phyloP scores from a whole-genome alignment of 202 grass and related monocot genomes.

The Schoenoplectus tabernaemontani region DNA sequence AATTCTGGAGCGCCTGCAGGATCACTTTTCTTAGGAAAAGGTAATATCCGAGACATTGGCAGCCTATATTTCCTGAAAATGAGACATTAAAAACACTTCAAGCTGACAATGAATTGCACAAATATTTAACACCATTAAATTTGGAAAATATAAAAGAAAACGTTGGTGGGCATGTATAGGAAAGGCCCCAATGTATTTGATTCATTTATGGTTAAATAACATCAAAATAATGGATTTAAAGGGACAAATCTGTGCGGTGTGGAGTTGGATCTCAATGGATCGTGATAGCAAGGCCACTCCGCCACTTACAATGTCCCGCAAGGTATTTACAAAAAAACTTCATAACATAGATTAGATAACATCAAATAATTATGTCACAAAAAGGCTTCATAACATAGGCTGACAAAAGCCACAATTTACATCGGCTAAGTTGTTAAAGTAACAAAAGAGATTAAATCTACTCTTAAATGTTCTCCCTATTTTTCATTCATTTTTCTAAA shows the following conservation, averaged over 20 bases:
- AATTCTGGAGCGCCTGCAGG: constrained; percentile 81
- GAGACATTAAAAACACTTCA: constrained; percentile 10
- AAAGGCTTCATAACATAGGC: not conserved
- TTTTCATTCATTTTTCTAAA: not conserved
- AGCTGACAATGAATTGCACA: not conserved
- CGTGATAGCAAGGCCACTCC: too few relatives aligned
- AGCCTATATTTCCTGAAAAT: constrained; percentile 75
- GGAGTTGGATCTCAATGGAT: too few relatives aligned
- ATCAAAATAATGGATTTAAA: too few relatives aligned
- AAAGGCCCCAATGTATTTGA: not conserved
- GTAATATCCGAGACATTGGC: constrained; percentile 69
- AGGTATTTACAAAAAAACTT: too few relatives aligned
- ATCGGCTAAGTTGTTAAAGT: not conserved
- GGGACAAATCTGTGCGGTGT: too few relatives aligned
- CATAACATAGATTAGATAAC: too few relatives aligned
- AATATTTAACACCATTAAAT: not conserved
- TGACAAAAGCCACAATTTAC: not conserved
- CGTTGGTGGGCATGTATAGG: not conserved
- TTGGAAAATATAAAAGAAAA: not conserved
- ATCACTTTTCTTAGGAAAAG: constrained; percentile 87
- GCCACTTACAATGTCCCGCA: too few relatives aligned
- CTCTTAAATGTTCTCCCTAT: not conserved
- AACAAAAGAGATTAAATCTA: not conserved
- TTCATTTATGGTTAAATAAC: not conserved
- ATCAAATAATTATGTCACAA: not conserved